Conservation (phyloP, 805 yeast species). For the Yarrowia deformans region DNA sequence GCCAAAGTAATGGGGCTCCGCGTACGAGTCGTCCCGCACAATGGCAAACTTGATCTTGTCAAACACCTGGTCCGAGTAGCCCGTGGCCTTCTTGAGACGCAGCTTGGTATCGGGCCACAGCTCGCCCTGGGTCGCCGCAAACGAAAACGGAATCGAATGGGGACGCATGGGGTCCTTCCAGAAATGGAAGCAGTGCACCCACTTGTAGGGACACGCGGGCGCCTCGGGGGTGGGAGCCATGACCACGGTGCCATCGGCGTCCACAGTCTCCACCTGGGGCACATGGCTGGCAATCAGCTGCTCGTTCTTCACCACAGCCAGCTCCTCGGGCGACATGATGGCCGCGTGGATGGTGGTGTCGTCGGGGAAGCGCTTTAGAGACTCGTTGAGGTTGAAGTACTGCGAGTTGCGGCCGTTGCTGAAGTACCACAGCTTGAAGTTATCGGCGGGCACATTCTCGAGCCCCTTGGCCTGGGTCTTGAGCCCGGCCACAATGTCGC, state of each 20-base stretch:
- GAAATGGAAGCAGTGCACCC: slow-evolving; percentile 61
- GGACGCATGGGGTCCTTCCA: slow-evolving; percentile 67
- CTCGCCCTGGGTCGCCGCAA: slow-evolving; percentile 75
- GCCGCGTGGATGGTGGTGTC: slow-evolving; percentile 57
- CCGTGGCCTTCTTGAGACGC: slow-evolving; percentile 73
- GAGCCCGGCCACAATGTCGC: not conserved
- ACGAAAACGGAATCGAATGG: slow-evolving; percentile 88
- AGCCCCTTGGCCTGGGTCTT: slow-evolving; percentile 57
- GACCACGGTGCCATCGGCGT: slow-evolving; percentile 53
- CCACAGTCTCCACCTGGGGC: slow-evolving; percentile 56
- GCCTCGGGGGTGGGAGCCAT: slow-evolving; percentile 20
- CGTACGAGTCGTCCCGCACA: slow-evolving; percentile 50
- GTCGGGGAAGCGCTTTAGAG: slow-evolving; percentile 54
- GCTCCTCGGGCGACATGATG: slow-evolving; percentile 54
- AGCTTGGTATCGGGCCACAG: slow-evolving; percentile 64
- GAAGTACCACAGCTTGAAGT: slow-evolving; percentile 50
- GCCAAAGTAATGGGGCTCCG: slow-evolving; percentile 48
- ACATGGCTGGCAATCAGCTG: slow-evolving; percentile 41
- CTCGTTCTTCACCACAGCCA: slow-evolving; percentile 45
- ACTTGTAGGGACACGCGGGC: slow-evolving; percentile 25
- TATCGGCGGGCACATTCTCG: slow-evolving; percentile 50
- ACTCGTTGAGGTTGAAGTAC: slow-evolving; percentile 50
- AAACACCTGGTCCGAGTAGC: slow-evolving; percentile 81
- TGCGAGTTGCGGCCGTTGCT: slow-evolving; percentile 48
- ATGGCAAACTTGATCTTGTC: slow-evolving; percentile 74